A percentile compares a stretch with the other conserved stretches of the same genome.
Conservation (phyloP, 805 yeast species). For the Candida fluviatilis region DNA sequence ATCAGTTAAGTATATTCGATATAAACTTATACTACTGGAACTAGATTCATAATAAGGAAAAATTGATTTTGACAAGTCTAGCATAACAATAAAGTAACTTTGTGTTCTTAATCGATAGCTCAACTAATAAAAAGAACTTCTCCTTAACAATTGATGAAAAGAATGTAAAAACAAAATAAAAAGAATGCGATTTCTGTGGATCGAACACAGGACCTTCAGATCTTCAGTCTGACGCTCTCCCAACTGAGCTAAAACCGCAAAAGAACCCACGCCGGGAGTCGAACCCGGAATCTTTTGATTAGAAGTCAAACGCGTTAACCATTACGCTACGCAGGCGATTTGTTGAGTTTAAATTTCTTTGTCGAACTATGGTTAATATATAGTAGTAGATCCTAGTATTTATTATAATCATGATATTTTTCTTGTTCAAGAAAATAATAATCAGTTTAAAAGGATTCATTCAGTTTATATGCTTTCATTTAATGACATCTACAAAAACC, state of each 20-base stretch:
- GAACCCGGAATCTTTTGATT: constrained; percentile 66
- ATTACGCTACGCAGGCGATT: constrained; percentile 58
- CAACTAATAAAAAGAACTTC: too few relatives aligned
- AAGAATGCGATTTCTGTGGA: constrained; percentile 65
- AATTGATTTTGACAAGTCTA: constrained; percentile 14
- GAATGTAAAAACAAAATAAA: too few relatives aligned
- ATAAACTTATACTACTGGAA: constrained; percentile 14
- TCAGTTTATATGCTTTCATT: too few relatives aligned
- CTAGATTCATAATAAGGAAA: constrained; percentile 22
- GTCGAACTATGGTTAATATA: too few relatives aligned
- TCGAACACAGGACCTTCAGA: constrained; percentile 90
- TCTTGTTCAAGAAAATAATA: too few relatives aligned
- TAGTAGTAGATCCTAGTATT: background rate
- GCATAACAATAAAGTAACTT: background rate
- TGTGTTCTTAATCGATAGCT: background rate
- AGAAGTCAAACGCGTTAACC: constrained; percentile 68
- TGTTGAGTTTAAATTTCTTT: background rate
- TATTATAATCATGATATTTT: background rate
- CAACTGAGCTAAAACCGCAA: constrained; percentile 34
- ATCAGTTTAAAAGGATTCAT: too few relatives aligned
- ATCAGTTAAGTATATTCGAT: constrained; percentile 23
- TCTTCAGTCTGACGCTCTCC: constrained; percentile 41
- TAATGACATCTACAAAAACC: too few relatives aligned
- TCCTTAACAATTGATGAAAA: too few relatives aligned
- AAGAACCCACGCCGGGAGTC: constrained; percentile 49